phyloP scores from a whole-genome alignment of 768 basidiomycete species.

The Mycena vulgaris region DNA sequence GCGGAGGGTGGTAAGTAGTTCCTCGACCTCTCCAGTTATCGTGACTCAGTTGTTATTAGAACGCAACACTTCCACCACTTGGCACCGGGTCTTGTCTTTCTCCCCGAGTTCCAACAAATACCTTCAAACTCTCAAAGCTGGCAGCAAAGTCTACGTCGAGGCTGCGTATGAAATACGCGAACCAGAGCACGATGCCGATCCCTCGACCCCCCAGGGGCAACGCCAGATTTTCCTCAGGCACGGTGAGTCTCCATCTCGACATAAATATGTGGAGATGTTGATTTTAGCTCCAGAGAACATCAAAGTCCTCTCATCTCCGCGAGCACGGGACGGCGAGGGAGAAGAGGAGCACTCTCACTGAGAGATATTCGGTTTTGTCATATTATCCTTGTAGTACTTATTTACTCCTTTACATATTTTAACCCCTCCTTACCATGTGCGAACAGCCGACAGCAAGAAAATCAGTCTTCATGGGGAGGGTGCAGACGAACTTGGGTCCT shows the following conservation, averaged over 20 bases:
- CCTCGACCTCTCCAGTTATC: slow-evolving; percentile 18
- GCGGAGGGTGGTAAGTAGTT: slow-evolving; percentile 70
- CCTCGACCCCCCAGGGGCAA: slow-evolving; percentile 78
- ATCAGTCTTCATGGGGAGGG: neutral
- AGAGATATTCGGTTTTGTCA: slow-evolving; percentile 18
- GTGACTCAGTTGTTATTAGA: slow-evolving; percentile 18
- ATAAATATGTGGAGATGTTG: too few species aligned
- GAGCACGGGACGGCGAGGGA: slow-evolving; percentile 6
- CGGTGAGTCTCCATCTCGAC: too few species aligned
- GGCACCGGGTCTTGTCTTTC: slow-evolving; percentile 87
- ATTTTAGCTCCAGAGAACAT: slow-evolving; percentile 65
- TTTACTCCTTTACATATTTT: slow-evolving; percentile 13
- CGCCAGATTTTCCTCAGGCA: slow-evolving; percentile 89
- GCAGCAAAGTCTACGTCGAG: slow-evolving; percentile 86
- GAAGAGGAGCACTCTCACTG: slow-evolving; percentile 39
- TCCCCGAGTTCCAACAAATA: slow-evolving; percentile 71
- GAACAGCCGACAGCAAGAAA: neutral
- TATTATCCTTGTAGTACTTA: slow-evolving; percentile 26
- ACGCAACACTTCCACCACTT: slow-evolving; percentile 67
- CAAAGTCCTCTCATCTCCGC: slow-evolving; percentile 56
- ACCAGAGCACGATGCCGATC: slow-evolving; percentile 75
- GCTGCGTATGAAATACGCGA: slow-evolving; percentile 84
- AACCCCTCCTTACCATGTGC: neutral
- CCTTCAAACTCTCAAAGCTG: slow-evolving; percentile 77
- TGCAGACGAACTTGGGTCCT: neutral